Base-by-base conservation (phyloP, 495 filamentous ascomycete species). In the Lasiosphaeriaceae sp. region DNA sequence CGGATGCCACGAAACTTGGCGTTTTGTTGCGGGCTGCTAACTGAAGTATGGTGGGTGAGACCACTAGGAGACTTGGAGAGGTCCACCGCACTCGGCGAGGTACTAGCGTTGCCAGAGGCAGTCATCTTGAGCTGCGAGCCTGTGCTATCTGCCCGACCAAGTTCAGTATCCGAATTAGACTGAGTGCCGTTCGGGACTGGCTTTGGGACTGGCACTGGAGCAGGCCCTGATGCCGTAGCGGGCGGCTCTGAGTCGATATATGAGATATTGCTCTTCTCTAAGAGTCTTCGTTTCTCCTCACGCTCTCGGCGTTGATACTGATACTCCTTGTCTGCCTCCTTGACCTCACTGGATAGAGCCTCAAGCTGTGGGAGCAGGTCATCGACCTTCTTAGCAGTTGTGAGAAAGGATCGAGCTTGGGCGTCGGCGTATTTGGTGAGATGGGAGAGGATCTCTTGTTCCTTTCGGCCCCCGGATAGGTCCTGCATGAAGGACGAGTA, bases 401-500 rank as follows among this genome's bases (percentile, higher is more conserved):
- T 69, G 55, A 97, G 74, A 63, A 93, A 97, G 58, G 80, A 87
- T 67, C 81, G 86, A 11, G 95, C 88, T 69, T 99, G 94, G 6
- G 86, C 85, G 68, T 96, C 91, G 2, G 94, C 94, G 69, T 92
- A 99, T 68, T 89, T 93, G 19, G 94, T 97, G 41, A 99, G 77
- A 68, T 96, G 91, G 14, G 95, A 97, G 21, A 99, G 77, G 20
- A 99, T 88, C 68, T 97, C 94, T 68, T 97, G 94, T 61, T 99
- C 95, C 66, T 97, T 97, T 56, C 94, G 89, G 26, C 94, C 94
- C 22, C 94, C 94, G 63, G 97, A 94, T 11, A 99, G 79, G 75
- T 99, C 94, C 58, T 97, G 92, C 91, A 99, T 96, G 68, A 97
- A 99, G 11, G 91, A 96, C 17, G 92, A 97, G 71, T 99, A 99